phyloP scores from a whole-genome alignment of 1,139 yeast species.

The Zygoascus sp. region DNA sequence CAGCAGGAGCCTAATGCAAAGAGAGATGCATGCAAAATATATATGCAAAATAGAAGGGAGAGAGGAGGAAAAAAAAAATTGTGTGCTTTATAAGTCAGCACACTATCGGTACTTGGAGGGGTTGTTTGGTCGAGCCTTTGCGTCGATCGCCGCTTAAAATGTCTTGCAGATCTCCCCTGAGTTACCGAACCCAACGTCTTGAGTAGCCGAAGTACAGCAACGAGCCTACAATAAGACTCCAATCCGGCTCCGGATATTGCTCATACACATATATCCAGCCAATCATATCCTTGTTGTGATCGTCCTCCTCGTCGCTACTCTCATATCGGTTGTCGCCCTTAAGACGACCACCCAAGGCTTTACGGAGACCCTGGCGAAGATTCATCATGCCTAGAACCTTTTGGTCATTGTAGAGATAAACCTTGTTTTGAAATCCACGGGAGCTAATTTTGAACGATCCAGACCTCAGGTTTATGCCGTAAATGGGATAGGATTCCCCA shows the following conservation, averaged over 20 bases:
- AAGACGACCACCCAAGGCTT: conserved; percentile 7
- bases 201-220: conserved; percentile 19
- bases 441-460: neutral
- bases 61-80: too few relatives aligned
- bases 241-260: conserved; percentile 86
- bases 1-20: too few relatives aligned
- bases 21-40: neutral
- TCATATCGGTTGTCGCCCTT: conserved; percentile 5
- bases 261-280: conserved; percentile 28
- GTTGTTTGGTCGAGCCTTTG: too few relatives aligned
- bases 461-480: neutral
- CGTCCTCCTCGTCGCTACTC: conserved; percentile 21
- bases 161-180: neutral
- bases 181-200: conserved; percentile 1
- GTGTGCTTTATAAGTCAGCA: too few relatives aligned
- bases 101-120: too few relatives aligned
- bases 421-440: conserved; percentile 6
- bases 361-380: conserved; percentile 4
- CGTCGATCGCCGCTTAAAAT: neutral
- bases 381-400: conserved; percentile 9
- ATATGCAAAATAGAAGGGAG: neutral
- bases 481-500: neutral
- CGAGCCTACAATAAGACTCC: conserved; percentile 22
- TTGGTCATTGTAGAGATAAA: conserved; percentile 9
- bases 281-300: conserved; percentile 24